Evolutionary conservation across 1,284 basidiomycete genomes (phyloP), one percentile per base, ranked within the genome.

Genomic region (Malassezia globosa): DNA sequence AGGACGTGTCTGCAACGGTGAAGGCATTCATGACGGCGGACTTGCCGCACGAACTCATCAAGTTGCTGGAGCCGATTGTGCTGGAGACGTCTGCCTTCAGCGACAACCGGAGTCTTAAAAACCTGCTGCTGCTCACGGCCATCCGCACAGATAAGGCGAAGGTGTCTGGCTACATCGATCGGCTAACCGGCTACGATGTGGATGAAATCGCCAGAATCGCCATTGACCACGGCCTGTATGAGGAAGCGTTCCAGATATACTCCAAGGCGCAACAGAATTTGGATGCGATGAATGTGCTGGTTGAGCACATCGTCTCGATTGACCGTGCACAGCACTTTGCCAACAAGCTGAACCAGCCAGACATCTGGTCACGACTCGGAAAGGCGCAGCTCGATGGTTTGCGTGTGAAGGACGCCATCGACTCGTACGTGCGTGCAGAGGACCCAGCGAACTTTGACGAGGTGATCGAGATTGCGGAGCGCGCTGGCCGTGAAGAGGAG

Each of bases 331-430:
- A 87, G 60, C 88, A 95, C 54, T 97, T 87, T 66, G 94, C 94
- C 54, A 86, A 82, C 76, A 97, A 96, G 77, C 83, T 96, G 74
- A 88, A 96, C 77, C 79, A 83, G 74, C 89, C 94, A 24, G 88
- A 88, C 61, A 88, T 97, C 24, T 99, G 94, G 94, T 88, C 84
- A 64, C 77, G 94, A 45, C 80, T 99, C 60, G 94, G 87, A 34
- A 99, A 99, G 75, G 94, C 94, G n/a, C 94, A 99, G 75, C 80
- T 99, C 48, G 94, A 99, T 73, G 94, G 94, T 63, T 79, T 97
- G 53, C 85, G 94, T 41, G 85, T 99, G 77, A 97, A 96, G 75
- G 94, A 99, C 68, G 82, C 94, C 33, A 96, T 97, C 65, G 87
- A 97, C 72, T 96, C 92, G 19, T 99, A 99, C 75, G 90, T 96